Evolutionary conservation across 116 monocot species (phyloP), one percentile per base, ranked within the genome.

Genomic region (Phalaenopsis hybrid): DNA sequence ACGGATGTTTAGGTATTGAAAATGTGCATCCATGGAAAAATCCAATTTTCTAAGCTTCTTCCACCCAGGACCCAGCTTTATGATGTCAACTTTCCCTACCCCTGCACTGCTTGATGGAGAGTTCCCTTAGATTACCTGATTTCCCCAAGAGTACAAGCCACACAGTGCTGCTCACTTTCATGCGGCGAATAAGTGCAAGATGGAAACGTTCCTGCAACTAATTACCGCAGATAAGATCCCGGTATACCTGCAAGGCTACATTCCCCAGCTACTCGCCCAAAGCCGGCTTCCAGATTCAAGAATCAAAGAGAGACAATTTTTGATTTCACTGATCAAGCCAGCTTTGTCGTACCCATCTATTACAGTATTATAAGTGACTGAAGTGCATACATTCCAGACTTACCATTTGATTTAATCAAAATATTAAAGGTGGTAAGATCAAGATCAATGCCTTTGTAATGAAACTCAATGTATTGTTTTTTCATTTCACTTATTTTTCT

Each of bases 321-420:
- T 90, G 94, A 98, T 93, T 69, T 94, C 90, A 78, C 87, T 85
- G 44, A 94, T 69, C 90, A 90, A 81, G 1, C 88, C 88, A 57
- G 89, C 93, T 83, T 98, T 98, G n/a, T 94, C 97, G 85, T 88
- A 98, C 28, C 97, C 92, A 79, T 94, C 91, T 52, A 98, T 92
- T 59, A 98, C 90, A 44, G 88, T 87, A 82, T 98, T 98, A 55
- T 92, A 88, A 70, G 93, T 98, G 78, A 94, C 91, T 63, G 77
- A 31, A 75, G 58, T 94, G 25, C 86, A 81, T 83, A 81, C 85
- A 86, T 81, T 8, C 86, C 81, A 48, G 82, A 85, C 74, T 88
- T 90, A 61, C 94, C 97, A 88, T 94, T 94, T 12, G 94, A 93
- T 65, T 84, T 94, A 34, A 97, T 92, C 85, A 97, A 86, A 28